Evolutionary conservation across 2,329 filamentous ascomycete genomes (phyloP).

Genomic region (Beauveria caledonica): DNA sequence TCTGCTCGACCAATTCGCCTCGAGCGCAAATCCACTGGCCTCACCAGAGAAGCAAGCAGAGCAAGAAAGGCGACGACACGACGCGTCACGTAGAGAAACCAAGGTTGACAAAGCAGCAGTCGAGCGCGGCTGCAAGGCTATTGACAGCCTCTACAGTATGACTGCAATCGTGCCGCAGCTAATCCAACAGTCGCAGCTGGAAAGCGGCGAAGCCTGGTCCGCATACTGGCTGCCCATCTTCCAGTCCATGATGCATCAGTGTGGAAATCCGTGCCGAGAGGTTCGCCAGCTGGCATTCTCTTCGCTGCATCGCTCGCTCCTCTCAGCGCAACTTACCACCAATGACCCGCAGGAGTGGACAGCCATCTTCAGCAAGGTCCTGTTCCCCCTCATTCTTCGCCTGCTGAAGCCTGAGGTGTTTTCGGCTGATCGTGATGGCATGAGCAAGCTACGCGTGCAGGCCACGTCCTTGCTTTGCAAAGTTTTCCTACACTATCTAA

Average conservation of each 20-base stretch:
- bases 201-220: conserved; percentile 85
- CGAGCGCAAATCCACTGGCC: conserved; percentile 66
- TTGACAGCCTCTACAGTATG: conserved; percentile 74
- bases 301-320: conserved; percentile 73
- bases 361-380: conserved; percentile 85
- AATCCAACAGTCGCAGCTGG: conserved; percentile 88
- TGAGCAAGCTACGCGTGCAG: conserved; percentile 92
- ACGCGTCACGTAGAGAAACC: conserved; percentile 18
- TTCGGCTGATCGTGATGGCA: conserved; percentile 80
- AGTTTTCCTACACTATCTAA: conserved; percentile 90
- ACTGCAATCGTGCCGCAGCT: conserved; percentile 74
- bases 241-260: conserved; percentile 78
- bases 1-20: conserved; percentile 83
- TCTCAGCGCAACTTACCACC: conserved; percentile 78
- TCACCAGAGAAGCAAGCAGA: conserved; percentile 62
- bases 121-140: conserved; percentile 68
- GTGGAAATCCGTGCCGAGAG: conserved; percentile 88
- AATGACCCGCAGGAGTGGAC: conserved; percentile 86
- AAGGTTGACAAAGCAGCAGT: conserved; percentile 46
- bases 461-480: conserved; percentile 87
- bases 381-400: conserved; percentile 83
- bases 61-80: conserved; percentile 29
- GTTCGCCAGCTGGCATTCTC: conserved; percentile 84
- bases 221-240: conserved; percentile 97
- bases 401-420: conserved; percentile 93